Conservation (phyloP, 768 basidiomycete species). For the Termitomyces sp. region DNA sequence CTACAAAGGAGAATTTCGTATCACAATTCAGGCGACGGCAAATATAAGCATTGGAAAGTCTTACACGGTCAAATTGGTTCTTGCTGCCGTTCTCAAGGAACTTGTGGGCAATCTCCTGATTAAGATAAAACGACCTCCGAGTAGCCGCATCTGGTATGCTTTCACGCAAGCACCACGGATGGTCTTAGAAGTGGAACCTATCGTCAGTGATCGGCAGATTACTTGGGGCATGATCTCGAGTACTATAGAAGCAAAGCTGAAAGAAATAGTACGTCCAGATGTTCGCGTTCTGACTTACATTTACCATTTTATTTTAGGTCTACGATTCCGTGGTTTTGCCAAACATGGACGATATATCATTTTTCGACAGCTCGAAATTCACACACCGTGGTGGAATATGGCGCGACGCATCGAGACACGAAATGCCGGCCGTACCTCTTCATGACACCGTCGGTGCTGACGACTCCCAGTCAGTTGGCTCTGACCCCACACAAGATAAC, state of each 20-base stretch:
- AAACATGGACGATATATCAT: conserved; percentile 97
- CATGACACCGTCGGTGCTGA: conserved; percentile 14
- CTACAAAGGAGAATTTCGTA: conserved; percentile 84
- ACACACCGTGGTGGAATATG: conserved; percentile 84
- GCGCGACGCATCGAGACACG: conserved; percentile 60
- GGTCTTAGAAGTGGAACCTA: conserved; percentile 85
- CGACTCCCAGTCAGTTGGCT: conserved; percentile 27
- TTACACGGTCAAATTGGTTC: conserved; percentile 83
- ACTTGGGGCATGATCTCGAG: conserved; percentile 90
- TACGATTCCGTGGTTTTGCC: conserved; percentile 92
- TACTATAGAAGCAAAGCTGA: conserved; percentile 83
- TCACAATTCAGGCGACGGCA: conserved; percentile 86
- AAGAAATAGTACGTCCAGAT: conserved; percentile 67
- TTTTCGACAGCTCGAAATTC: conserved; percentile 74
- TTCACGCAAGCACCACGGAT: conserved; percentile 89
- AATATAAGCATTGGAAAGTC: conserved; percentile 85
- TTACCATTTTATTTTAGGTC: conserved; percentile 46
- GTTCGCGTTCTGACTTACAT: background rate
- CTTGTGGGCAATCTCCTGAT: conserved; percentile 88
- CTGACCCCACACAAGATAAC: conserved; percentile 29
- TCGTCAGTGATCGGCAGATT: conserved; percentile 91
- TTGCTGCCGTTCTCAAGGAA: conserved; percentile 84
- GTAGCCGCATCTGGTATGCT: conserved; percentile 92
- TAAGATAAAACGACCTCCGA: conserved; percentile 91
- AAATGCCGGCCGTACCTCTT: conserved; percentile 19